These are phyloP conservation scores for Fagus sylvatica DNA, from an alignment of 306 rosid species.

Conservation along the genomic window DNA sequence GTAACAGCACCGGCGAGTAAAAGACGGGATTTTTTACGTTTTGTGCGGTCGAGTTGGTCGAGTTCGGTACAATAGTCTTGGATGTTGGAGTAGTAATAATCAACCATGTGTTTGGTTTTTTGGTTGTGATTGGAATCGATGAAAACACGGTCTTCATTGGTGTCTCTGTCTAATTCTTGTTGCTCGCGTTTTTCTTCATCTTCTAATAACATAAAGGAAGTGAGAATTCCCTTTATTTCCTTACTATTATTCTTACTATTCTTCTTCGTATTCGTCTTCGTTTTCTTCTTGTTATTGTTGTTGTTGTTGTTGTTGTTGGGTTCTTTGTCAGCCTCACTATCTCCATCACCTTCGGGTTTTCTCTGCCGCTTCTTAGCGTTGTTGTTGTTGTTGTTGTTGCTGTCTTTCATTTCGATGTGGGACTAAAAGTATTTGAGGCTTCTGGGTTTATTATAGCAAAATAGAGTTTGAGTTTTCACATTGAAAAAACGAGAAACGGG, in stretches of 20 bases:
- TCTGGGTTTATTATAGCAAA: no score
- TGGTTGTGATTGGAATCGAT: slow-evolving; percentile 46
- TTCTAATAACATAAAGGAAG: slow-evolving; percentile 54
- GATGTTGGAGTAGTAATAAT: slow-evolving; percentile 46
- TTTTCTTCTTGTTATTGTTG: no score
- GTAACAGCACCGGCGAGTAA: slow-evolving; percentile 33
- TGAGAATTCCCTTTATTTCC: slow-evolving; percentile 54
- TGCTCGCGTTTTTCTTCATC: slow-evolving; percentile 59
- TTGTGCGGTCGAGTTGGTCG: slow-evolving; percentile 49
- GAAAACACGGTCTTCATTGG: slow-evolving; percentile 48
- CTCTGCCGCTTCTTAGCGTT: slow-evolving; percentile 29
- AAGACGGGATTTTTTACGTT: slow-evolving; percentile 51
- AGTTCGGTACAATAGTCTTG: slow-evolving; percentile 46
- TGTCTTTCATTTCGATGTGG: no score
- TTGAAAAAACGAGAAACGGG: not conserved
- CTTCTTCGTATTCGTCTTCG: no score
- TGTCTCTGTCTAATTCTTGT: slow-evolving; percentile 37
- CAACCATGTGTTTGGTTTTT: slow-evolving; percentile 54
- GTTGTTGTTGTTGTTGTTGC: slow-evolving; percentile 17
- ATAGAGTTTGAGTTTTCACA: no score
- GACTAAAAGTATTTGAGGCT: no score
- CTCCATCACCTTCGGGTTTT: slow-evolving; percentile 23
- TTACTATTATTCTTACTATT: not conserved
- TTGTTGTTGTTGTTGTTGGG: slow-evolving; percentile 19
- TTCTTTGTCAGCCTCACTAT: slow-evolving; percentile 24